phyloP scores from a whole-genome alignment of 2,329 filamentous ascomycete species.

The Sporothrix globosa region DNA sequence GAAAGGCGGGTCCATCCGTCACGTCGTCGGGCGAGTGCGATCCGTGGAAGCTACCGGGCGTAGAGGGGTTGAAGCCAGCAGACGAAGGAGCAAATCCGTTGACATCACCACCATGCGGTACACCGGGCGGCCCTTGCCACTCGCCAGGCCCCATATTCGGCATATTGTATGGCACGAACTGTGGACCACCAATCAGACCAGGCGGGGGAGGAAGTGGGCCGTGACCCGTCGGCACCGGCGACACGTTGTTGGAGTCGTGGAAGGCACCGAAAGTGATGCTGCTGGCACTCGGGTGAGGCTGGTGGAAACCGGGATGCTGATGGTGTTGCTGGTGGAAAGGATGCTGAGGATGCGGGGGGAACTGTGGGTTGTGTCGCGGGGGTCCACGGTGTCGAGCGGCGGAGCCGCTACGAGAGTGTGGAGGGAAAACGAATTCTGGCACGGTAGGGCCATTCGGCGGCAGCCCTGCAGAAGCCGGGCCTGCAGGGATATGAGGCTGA shows the following conservation, averaged over 20 bases:
- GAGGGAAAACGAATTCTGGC: constrained; percentile 30
- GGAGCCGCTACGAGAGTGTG: constrained; percentile 17
- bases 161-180: constrained; percentile 25
- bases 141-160: constrained; percentile 31
- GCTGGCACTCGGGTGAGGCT: constrained; percentile 57
- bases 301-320: constrained; percentile 46
- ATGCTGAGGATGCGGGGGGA: constrained; percentile 3
- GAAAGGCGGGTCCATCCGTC: constrained; percentile 6
- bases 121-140: constrained; percentile 32
- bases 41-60: constrained; percentile 64
- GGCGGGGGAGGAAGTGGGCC: constrained; percentile 44
- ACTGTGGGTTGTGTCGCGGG: constrained; percentile 20
- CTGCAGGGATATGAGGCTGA: background rate
- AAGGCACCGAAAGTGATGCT: constrained; percentile 62
- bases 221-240: constrained; percentile 53
- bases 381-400: constrained; percentile 22
- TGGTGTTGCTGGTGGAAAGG: constrained; percentile 13
- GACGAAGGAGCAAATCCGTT: constrained; percentile 37
- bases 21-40: constrained; percentile 50
- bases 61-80: constrained; percentile 56
- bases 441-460: constrained; percentile 21
- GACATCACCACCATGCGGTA: constrained; percentile 14
- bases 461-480: constrained; percentile 14
- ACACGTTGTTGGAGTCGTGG: constrained; percentile 60
- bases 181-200: constrained; percentile 40